These are phyloP conservation scores for Candida vartiovaarae DNA, from an alignment of 805 yeast species.

Conservation along the genomic window DNA sequence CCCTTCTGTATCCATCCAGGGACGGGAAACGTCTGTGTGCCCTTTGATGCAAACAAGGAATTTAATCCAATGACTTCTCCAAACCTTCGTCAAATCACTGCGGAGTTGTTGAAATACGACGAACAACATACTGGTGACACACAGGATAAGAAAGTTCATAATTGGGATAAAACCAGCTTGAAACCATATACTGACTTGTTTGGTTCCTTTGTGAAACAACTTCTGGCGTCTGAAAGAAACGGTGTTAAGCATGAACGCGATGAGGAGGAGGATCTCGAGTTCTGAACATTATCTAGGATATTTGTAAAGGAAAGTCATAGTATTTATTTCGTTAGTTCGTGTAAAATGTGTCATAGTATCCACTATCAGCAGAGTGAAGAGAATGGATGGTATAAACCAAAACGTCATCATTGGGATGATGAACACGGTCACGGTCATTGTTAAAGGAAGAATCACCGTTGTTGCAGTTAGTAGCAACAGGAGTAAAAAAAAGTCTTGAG, in stretches of 20 bases:
- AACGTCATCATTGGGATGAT: background rate
- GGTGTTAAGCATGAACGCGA: constrained; percentile 35
- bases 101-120: constrained; percentile 52
- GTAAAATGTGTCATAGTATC: background rate
- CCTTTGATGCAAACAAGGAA: constrained; percentile 42
- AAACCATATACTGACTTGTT: constrained; percentile 67
- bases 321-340: background rate
- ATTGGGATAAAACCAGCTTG: constrained; percentile 60
- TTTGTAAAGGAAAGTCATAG: background rate
- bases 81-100: constrained; percentile 53
- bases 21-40: constrained; percentile 93
- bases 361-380: background rate
- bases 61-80: constrained; percentile 84
- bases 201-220: constrained; percentile 48
- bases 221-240: constrained; percentile 47
- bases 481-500: constrained; percentile 9
- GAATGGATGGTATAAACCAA: background rate
- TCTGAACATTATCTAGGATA: background rate
- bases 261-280: constrained; percentile 15
- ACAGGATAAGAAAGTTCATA: constrained; percentile 23
- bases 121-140: constrained; percentile 16
- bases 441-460: background rate
- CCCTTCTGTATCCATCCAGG: constrained; percentile 97
- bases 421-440: background rate
- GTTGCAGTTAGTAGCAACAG: constrained; percentile 4